Conservation (phyloP, 352 stramenopile genomes). For the Pythium rhizo-oryzae region DNA sequence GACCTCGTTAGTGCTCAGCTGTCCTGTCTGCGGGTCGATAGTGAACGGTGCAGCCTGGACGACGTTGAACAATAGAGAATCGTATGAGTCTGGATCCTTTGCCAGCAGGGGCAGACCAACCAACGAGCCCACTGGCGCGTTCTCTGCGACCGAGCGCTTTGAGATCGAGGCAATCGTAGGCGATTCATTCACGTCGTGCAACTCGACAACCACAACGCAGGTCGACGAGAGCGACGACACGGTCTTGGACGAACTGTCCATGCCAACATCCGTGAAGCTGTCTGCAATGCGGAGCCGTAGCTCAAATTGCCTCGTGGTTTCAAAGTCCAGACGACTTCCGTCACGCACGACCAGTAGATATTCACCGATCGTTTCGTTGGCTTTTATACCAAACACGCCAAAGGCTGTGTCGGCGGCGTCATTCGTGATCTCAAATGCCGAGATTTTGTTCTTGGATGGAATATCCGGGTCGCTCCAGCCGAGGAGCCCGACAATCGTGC, state of each 20-base stretch:
- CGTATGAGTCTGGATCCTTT: slow-evolving; percentile 26
- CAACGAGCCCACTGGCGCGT: slow-evolving; percentile 24
- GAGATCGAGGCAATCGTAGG: slow-evolving; percentile 32
- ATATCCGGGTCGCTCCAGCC: slow-evolving; percentile 49
- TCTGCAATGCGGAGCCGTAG: slow-evolving; percentile 30
- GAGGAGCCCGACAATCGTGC: slow-evolving; percentile 32
- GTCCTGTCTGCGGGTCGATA: slow-evolving; percentile 40
- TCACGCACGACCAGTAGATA: slow-evolving; percentile 22
- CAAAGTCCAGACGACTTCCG: slow-evolving; percentile 22
- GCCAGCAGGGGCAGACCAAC: slow-evolving; percentile 24
- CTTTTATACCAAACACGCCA: slow-evolving; percentile 23
- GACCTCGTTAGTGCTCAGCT: slow-evolving; percentile 31
- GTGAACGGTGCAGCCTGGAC: slow-evolving; percentile 34
- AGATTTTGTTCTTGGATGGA: slow-evolving; percentile 42
- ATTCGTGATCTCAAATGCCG: slow-evolving; percentile 45
- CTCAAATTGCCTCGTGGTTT: slow-evolving; percentile 17
- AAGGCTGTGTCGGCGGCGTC: slow-evolving; percentile 14
- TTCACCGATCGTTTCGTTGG: background rate
- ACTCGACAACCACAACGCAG: slow-evolving; percentile 38
- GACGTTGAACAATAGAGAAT: slow-evolving; percentile 25
- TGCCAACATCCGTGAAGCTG: slow-evolving; percentile 15
- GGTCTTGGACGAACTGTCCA: slow-evolving; percentile 10
- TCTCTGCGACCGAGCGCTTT: slow-evolving; percentile 40
- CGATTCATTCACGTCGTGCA: slow-evolving; percentile 53
- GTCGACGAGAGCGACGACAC: slow-evolving; percentile 46